Base-by-base conservation (phyloP, 495 filamentous ascomycete genomes). In the Alectoria sarmentosa region DNA sequence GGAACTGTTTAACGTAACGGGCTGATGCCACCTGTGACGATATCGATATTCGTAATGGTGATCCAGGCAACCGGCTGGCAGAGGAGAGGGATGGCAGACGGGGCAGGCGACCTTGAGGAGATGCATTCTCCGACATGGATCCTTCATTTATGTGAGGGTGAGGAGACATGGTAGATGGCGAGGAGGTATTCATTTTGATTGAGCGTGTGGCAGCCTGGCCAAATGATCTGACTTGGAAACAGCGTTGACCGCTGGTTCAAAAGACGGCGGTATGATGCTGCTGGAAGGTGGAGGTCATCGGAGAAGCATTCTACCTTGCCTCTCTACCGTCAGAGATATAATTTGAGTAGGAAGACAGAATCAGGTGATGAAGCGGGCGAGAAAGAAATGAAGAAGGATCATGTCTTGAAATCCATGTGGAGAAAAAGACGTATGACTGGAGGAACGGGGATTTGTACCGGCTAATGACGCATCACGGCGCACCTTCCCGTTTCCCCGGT, bases 1-100 rank as follows among this genome's bases (percentile, higher is more conserved):
- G 64, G 26, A 60, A 69, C 17, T 71, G 67, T n/a, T 64, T 59
- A 15, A 69, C 42, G 32, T 69, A 69, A n/a, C 56, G 55, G 14
- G 61, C 26, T 21, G 67, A 66, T 21, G 67, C 58, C 30, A 32
- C 32, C 13, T 64, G 65, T 3, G 55, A 26, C 11, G 56, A 60
- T 11, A 41, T 26, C 7, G 65, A 60, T 9, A 13, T 14, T 55
- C 38, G 46, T 61, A 19, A 42, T 36, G 64, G 42, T 44, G 64
- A 61, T 52, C 4, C 46, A n/a, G 65, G 32, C 15, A 63, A 36
- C 49, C 36, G 60, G 23, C 65, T 66, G n/a, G 65, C 60, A 58
- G 66, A 68, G 10, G 36, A 26, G 8, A 60, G 34, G 3, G 54
- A 46, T 54, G 58, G 42, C 28, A 48, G 66, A 54, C 11, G 52